Evolutionary conservation across 441 rosid genomes (phyloP).

Genomic region (Gossypium aridum): DNA sequence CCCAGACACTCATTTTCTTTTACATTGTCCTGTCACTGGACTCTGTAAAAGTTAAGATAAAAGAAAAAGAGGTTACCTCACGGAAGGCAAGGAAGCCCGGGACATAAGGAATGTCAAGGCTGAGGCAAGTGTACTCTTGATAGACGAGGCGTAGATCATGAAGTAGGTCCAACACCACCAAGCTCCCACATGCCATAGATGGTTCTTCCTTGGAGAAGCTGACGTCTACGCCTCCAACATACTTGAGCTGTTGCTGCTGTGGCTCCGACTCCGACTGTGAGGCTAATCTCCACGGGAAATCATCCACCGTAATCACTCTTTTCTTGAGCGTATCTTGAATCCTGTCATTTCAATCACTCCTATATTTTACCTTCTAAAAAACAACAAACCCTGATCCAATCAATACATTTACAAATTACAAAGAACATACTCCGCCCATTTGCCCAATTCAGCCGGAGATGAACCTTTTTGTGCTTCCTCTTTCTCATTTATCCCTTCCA

Average conservation of each 20-base stretch:
- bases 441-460: not conserved
- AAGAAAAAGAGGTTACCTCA: slow-evolving; percentile 40
- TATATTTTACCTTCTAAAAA: not conserved
- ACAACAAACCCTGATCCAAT: not conserved
- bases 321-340: slow-evolving; percentile 47
- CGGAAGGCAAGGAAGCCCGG: slow-evolving; percentile 91
- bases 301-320: slow-evolving; percentile 47
- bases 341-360: slow-evolving; percentile 9
- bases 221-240: slow-evolving; percentile 83
- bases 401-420: not conserved
- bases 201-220: slow-evolving; percentile 72
- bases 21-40: not conserved
- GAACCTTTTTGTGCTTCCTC: not conserved
- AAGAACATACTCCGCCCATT: slow-evolving; percentile 7
- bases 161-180: slow-evolving; percentile 58
- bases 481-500: slow-evolving; percentile 1
- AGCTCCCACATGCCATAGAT: slow-evolving; percentile 62
- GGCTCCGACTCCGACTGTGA: not conserved
- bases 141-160: slow-evolving; percentile 40
- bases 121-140: slow-evolving; percentile 37
- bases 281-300: slow-evolving; percentile 54
- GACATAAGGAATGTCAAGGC: slow-evolving; percentile 57
- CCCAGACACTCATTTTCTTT: not conserved
- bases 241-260: slow-evolving; percentile 31
- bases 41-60: not conserved